These are phyloP conservation scores for Talaromyces rugulosus DNA, from an alignment of 2,329 filamentous ascomycete genomes.

Conservation along the genomic window DNA sequence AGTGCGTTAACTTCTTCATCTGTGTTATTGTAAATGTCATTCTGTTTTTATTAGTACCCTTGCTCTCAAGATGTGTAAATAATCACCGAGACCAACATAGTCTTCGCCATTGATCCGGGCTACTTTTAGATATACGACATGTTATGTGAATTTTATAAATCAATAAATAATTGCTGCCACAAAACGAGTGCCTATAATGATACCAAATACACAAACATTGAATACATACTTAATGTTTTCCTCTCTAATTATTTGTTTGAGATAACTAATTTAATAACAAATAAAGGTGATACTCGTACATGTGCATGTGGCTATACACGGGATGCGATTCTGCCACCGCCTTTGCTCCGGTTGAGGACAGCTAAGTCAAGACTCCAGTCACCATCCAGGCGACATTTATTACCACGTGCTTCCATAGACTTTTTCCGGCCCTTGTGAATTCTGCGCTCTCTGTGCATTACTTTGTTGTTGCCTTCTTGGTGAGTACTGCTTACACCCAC, in stretches of 20 bases:
- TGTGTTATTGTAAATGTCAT: background rate
- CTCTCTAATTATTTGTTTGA: too few relatives aligned
- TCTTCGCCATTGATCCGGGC: background rate
- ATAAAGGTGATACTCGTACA: background rate
- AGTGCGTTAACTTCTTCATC: conserved; percentile 3
- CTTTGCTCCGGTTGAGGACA: conserved; percentile 22
- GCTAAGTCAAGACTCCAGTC: conserved; percentile 15
- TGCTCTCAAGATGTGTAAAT: background rate
- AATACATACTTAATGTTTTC: too few relatives aligned
- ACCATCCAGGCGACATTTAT: background rate
- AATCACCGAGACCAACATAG: background rate
- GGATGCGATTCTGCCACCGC: conserved; percentile 21
- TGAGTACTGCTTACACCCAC: background rate
- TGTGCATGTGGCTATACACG: background rate
- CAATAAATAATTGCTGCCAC: background rate
- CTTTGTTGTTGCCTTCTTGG: background rate
- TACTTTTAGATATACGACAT: background rate
- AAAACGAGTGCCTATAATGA: background rate
- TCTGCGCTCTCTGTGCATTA: background rate
- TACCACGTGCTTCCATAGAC: background rate
- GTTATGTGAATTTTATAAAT: background rate
- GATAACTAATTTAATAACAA: too few relatives aligned
- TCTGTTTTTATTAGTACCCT: background rate
- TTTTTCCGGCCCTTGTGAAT: background rate
- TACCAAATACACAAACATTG: background rate